Evolutionary conservation across 139 green algal species (phyloP), one percentile per base, ranked within the genome.

Genomic region (Coelastrella sp.): DNA sequence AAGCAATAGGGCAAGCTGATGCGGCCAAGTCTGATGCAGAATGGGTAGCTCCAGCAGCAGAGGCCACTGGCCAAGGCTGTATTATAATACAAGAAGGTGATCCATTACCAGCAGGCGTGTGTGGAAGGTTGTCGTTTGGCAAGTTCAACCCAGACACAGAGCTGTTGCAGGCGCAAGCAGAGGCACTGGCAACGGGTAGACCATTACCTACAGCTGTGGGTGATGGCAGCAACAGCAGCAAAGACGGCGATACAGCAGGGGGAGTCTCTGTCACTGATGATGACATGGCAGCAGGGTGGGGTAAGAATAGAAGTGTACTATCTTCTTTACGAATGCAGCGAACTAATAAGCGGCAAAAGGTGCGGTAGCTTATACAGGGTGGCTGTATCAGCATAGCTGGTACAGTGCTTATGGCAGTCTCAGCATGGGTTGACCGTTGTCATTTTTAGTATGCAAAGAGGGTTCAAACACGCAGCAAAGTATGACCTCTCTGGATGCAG

Each of bases 111-210:
- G 53, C 53, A 51, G 75, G 75, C 25, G 35, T 71, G 5, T 53
- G 41, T 40, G 75, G 75, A 23, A 59, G 75, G 32, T 71, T 82
- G 75, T 82, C 53, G 15, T 82, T 82, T 82, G 75, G 75, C 25
- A 60, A 48, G 5, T 82, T 82, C 75, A 71, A 71, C 34, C 37
- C 34, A 5, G 75, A 37, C 7, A 37, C 23, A 27, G 75, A 82
- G 21, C 6, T n/a, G 30, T 5, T 69, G 23, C 75, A 82, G 38
- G 50, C 30, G 23, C 25, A 69, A 25, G 75, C 75, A 27, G 75
- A 69, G 48, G 75, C 75, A 25, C 8, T n/a, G 41, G 75, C 75
- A 53, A 57, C 53, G 5, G 75, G 53, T 7, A 69, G 71, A 60
- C 53, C 35, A 27, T 7, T 57, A 11, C 53, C 50, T 51, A 60